A percentile compares a stretch with the other conserved stretches of the same genome.
Evolutionary conservation across 257 asterid species (phyloP).

Genomic region (Handroanthus guayacan): DNA sequence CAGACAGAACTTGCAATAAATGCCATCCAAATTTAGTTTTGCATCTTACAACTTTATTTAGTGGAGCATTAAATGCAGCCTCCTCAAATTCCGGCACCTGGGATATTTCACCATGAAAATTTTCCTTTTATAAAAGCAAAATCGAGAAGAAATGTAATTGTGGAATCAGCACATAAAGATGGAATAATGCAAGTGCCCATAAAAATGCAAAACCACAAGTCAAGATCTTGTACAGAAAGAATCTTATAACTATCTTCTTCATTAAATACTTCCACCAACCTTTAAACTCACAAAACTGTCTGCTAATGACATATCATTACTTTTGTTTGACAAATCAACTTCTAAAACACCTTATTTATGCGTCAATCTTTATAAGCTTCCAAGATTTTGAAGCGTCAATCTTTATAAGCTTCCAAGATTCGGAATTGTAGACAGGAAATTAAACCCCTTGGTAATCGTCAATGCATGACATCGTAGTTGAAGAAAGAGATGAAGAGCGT

Average conservation of each 20-base stretch:
- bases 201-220: conserved; percentile 17
- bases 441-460: background rate
- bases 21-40: conserved; percentile 98
- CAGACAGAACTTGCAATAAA: conserved; percentile 90
- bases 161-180: conserved; percentile 14
- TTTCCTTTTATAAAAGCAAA: conserved; percentile 11
- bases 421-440: conserved; percentile 14
- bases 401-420: conserved; percentile 4
- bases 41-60: conserved; percentile 77
- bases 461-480: background rate
- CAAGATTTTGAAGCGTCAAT: conserved; percentile 12
- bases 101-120: conserved; percentile 38
- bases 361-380: conserved; percentile 9
- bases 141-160: conserved; percentile 27
- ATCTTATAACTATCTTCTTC: conserved; percentile 5
- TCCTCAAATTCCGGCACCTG: conserved; percentile 99
- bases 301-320: background rate
- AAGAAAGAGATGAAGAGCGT: conserved; percentile 42
- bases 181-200: background rate
- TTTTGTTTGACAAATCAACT: background rate
- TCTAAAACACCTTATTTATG: background rate
- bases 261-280: background rate
- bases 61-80: conserved; percentile 83
- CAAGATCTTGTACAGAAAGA: background rate
- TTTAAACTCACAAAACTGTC: conserved; percentile 2